Conservation (phyloP, 352 stramenopile species). For the Pelagophyceae sp. region DNA sequence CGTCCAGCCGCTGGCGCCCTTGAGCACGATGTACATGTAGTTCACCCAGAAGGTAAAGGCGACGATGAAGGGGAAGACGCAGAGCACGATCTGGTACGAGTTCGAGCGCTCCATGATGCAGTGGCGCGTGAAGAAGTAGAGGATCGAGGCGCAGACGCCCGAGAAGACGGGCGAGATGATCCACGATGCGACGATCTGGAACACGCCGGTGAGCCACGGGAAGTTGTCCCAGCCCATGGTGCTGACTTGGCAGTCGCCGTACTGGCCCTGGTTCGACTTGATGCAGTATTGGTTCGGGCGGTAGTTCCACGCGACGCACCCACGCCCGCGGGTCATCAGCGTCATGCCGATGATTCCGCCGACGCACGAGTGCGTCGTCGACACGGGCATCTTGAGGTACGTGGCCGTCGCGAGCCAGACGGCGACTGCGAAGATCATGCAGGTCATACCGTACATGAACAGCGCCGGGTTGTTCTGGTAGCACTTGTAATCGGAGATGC, state of each 20-base stretch:
- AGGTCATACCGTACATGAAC: slow-evolving; percentile 60
- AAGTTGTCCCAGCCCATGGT: no score
- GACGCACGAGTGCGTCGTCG: slow-evolving; percentile 61
- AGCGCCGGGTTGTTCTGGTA: no score
- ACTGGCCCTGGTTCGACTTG: background rate
- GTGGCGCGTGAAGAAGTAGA: slow-evolving; percentile 50
- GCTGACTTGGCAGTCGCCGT: no score
- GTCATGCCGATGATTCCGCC: slow-evolving; percentile 54
- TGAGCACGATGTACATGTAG: slow-evolving; percentile 33
- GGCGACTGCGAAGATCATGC: slow-evolving; percentile 41
- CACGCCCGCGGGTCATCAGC: slow-evolving; percentile 37
- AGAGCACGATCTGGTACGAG: slow-evolving; percentile 38
- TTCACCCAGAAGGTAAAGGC: no score
- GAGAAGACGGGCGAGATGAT: slow-evolving; percentile 52
- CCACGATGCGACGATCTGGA: slow-evolving; percentile 59
- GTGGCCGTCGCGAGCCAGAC: slow-evolving; percentile 48
- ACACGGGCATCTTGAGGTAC: no score
- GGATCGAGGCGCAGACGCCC: slow-evolving; percentile 42
- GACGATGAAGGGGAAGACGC: slow-evolving; percentile 39
- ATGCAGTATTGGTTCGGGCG: slow-evolving; percentile 1
- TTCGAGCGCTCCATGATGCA: slow-evolving; percentile 47
- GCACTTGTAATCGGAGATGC: slow-evolving; percentile 47
- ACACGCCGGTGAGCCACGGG: no score
- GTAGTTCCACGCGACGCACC: slow-evolving; percentile 45
- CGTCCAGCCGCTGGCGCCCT: slow-evolving; percentile 5